Base-by-base conservation (phyloP, 805 yeast species). In the Candida argentea region DNA sequence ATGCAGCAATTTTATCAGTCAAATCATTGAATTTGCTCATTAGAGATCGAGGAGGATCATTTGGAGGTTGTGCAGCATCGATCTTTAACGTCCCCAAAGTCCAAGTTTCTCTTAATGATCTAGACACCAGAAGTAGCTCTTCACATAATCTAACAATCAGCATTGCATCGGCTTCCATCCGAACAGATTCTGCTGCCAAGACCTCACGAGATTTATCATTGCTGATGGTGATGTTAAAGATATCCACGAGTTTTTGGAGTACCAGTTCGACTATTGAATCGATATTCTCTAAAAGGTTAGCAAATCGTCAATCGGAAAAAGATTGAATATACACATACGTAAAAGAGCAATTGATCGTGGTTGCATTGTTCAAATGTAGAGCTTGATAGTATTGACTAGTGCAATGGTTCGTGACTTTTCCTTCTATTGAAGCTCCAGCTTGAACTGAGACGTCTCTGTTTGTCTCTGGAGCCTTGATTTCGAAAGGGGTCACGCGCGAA, bases 61-160 rank as follows among this genome's bases (percentile, higher is more conserved):
- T 38, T 16, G 47, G 47, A 20, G 40, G 44, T 5, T 32, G 32
- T 17, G 40, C 26, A 9, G 30, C 31, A 8, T 35, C 36, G 9
- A 56, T 60, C 22, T 67, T 67, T 30, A 70, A 51, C 14, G 72
- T 69, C 3, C 75, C 76, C 30, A 73, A 46, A 22, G 71, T 64
- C 79, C 78, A 73, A 3, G 67, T 58, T 43, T 72, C 78, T 38
- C 67, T 65, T 25, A 73, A 46, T 1, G 60, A 57, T 24, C 72
- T 46, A 2, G 76, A 67, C 2, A 72, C 56, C 2, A 61, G 43
- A 9, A 73, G 45, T 21, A 73, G 48, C 32, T 73, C 78, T 36
- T 72, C 74, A 23, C 73, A 62, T 10, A 70, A 50, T 29, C 75
- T 49, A 6, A 71, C 59, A 3, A 72, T 69, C 1, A 65, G 57